Percentiles rank a stretch among this genome's conserved stretches.
phyloP scores from a whole-genome alignment of 768 basidiomycete species.

The Termitomyces sp. region DNA sequence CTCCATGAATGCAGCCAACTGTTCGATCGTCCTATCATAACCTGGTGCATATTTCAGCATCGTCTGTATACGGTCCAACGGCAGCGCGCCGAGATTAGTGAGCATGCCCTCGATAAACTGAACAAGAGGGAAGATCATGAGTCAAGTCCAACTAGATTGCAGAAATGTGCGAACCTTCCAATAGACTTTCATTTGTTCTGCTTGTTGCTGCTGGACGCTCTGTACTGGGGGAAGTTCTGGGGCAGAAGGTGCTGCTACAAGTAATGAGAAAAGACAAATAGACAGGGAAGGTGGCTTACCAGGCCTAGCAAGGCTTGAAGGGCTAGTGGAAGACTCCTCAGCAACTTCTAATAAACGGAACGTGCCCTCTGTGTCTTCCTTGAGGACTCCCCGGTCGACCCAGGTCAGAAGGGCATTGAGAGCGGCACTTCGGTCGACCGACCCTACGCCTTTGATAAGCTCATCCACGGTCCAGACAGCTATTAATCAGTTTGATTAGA shows the following conservation, averaged over 20 bases:
- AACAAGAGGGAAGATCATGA: conserved; percentile 7
- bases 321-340: conserved; percentile 40
- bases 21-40: conserved; percentile 78
- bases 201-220: conserved; percentile 69
- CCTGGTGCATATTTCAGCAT: conserved; percentile 85
- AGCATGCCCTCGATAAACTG: conserved; percentile 93
- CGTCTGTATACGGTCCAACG: conserved; percentile 80
- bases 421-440: conserved; percentile 61
- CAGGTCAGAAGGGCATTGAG: conserved; percentile 80
- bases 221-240: conserved; percentile 48
- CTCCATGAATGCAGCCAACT: conserved; percentile 79
- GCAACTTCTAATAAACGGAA: conserved; percentile 67
- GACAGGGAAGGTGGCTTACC: conserved; percentile 3
- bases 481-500: conserved; percentile 26
- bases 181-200: conserved; percentile 82
- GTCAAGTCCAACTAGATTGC: not conserved
- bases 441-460: conserved; percentile 60
- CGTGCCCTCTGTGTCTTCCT: conserved; percentile 56
- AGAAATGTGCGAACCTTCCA: conserved; percentile 65
- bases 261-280: not conserved
- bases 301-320: conserved; percentile 15
- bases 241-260: conserved; percentile 26
- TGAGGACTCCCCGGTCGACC: conserved; percentile 80
- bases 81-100: conserved; percentile 75
- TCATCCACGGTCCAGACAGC: conserved; percentile 73